Percentiles rank a stretch among this genome's conserved stretches.
phyloP scores from a whole-genome alignment of 2,329 filamentous ascomycete genomes.

The Ceratocystis papillata region DNA sequence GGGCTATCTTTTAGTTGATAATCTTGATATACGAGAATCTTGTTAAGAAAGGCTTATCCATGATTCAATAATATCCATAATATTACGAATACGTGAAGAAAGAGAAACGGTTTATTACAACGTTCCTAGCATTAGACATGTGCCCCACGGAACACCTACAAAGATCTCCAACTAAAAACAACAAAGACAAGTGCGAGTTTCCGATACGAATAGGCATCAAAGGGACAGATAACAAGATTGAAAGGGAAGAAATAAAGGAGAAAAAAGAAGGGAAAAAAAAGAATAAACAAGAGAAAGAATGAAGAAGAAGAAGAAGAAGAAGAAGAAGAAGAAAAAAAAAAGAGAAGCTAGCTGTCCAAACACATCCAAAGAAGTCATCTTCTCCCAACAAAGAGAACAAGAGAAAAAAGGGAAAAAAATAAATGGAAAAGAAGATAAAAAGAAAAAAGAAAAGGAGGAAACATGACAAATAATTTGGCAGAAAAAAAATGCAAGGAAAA shows the following conservation, averaged over 20 bases:
- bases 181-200: constrained; percentile 1
- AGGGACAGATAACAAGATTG: background rate
- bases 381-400: constrained; percentile 24
- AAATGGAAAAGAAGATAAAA: constrained; percentile 21
- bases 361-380: constrained; percentile 25
- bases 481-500: constrained; percentile 24
- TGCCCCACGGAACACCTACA: constrained; percentile 6
- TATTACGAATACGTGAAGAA: no score
- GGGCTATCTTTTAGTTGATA: no score
- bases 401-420: constrained; percentile 25
- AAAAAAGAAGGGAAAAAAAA: constrained; percentile 26
- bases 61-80: no score
- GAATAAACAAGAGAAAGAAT: constrained; percentile 23
- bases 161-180: constrained; percentile 8
- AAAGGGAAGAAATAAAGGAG: constrained; percentile 25
- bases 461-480: constrained; percentile 24
- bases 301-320: constrained; percentile 13
- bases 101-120: no score
- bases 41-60: no score
- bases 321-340: constrained; percentile 23
- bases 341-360: constrained; percentile 12
- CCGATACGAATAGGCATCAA: constrained; percentile 11
- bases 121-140: background rate
- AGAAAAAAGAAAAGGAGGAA: constrained; percentile 24
- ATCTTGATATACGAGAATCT: no score